Evolutionary conservation across 495 filamentous ascomycete genomes (phyloP).

Genomic region (Filosporella fistucella): DNA sequence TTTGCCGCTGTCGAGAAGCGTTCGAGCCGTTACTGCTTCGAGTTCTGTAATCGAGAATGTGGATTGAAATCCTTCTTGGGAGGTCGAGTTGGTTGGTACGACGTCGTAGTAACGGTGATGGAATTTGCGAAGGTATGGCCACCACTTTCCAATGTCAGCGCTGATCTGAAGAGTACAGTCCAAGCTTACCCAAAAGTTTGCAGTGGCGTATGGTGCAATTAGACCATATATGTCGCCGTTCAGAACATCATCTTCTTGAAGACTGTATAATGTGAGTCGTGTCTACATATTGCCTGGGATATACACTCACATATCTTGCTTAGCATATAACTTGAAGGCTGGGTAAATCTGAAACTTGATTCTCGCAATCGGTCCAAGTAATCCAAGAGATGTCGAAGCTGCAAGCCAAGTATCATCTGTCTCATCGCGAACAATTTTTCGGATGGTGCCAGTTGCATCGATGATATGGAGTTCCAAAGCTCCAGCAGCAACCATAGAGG

Average conservation of each 20-base stretch:
- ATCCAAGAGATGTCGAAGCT: conserved; percentile 40
- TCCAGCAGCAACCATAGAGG: conserved; percentile 46
- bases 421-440: conserved; percentile 34
- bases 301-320: conserved; percentile 37
- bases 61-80: conserved; percentile 44
- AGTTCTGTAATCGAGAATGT: conserved; percentile 42
- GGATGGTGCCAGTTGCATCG: conserved; percentile 36
- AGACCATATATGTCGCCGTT: conserved; percentile 42
- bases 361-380: conserved; percentile 40
- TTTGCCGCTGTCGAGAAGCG: conserved; percentile 42
- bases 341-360: conserved; percentile 42
- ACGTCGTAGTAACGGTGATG: conserved; percentile 46
- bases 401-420: conserved; percentile 41
- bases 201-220: conserved; percentile 44
- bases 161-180: background rate
- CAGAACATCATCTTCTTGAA: conserved; percentile 39
- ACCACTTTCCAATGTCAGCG: conserved; percentile 32
- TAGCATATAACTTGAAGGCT: conserved; percentile 43
- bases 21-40: conserved; percentile 34
- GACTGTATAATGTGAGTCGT: conserved; percentile 21
- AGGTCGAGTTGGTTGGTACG: conserved; percentile 31
- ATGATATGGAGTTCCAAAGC: conserved; percentile 43
- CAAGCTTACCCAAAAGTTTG: conserved; percentile 38
- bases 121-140: conserved; percentile 43
- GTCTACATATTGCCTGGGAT: background rate